Base-by-base conservation (phyloP, 176 grass and related monocot species). In the Typha latifolia region DNA sequence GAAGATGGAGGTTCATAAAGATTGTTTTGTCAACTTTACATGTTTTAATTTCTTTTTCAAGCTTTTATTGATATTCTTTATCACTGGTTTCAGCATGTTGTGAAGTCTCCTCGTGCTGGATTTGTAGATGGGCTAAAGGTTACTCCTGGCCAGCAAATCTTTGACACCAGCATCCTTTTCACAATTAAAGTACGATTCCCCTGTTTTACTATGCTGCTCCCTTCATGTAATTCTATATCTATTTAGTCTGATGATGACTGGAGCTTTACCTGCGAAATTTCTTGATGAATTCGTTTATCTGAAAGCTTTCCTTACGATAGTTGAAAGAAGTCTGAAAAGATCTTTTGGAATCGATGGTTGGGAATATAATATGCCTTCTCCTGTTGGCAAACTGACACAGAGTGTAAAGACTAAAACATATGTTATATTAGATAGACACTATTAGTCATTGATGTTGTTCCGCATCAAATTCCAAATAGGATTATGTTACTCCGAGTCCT, bases 1-100 rank as follows among this genome's bases (percentile, higher is more conserved):
- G 93, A 97, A 97, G 71, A 92, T 97, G 93, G 93, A 97, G 93
- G 93, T 97, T 34, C 5, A 64, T 51, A 75, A 31, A 14, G 29
- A 50, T 34, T 31, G 65, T 32, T 51, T 79, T 3, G 2, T 2
- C 62, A 14, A 18, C 21, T 62, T 77, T 19, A 23, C 3, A 66
- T 32, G 4, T 72, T 9, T 14, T 55, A 20, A 29, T 5, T 52
- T 20, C 24, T 34, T 65, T 57, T 62, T 26, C 68, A 74, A 62
- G 3, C 67, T 62, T 51, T 81, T 48, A 8, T 37, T 1, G 53
- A 20, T 43, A 20, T 61, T 29, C 13, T 50, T 77, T 16, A 47
- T 15, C 29, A 64, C 37, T 51, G 62, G 77, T 19, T 15, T 76
- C 84, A 97, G 93, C 93, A 89, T 76, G 78, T 97, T 69, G 93